Conservation (phyloP, 2,329 filamentous ascomycete genomes). For the Fusarium sp. region DNA sequence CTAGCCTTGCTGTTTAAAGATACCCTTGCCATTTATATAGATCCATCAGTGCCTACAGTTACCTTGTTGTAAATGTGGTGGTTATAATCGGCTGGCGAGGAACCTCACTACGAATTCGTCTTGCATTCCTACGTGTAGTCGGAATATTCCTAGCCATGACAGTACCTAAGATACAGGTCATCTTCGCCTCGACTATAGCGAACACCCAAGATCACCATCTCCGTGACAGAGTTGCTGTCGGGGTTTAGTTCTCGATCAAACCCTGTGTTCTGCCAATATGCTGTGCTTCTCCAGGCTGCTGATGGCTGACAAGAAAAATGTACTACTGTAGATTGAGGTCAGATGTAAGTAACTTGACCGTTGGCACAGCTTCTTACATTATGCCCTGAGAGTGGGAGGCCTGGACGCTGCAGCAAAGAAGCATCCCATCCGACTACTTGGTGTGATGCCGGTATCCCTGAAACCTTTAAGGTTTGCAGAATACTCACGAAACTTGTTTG, state of each 20-base stretch:
- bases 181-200: not conserved
- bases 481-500: not conserved
- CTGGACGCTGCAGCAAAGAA: not conserved
- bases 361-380: not conserved
- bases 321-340: not conserved
- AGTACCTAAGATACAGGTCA: not conserved
- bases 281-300: not conserved
- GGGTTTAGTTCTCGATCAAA: not conserved
- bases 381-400: not conserved
- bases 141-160: not conserved
- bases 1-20: too few relatives aligned
- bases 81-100: too few relatives aligned
- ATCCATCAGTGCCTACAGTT: too few relatives aligned
- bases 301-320: not conserved
- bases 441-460: not conserved
- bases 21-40: too few relatives aligned
- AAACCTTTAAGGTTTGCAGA: accelerated
- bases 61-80: too few relatives aligned
- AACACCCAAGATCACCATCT: not conserved
- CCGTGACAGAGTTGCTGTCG: not conserved
- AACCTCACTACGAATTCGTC: too few relatives aligned
- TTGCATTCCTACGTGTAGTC: too few relatives aligned
- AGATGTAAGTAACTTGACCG: not conserved
- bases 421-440: not conserved
- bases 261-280: not conserved